Evolutionary conservation across 176 grass and related monocot genomes (phyloP).

Genomic region (Carex scoparia): DNA sequence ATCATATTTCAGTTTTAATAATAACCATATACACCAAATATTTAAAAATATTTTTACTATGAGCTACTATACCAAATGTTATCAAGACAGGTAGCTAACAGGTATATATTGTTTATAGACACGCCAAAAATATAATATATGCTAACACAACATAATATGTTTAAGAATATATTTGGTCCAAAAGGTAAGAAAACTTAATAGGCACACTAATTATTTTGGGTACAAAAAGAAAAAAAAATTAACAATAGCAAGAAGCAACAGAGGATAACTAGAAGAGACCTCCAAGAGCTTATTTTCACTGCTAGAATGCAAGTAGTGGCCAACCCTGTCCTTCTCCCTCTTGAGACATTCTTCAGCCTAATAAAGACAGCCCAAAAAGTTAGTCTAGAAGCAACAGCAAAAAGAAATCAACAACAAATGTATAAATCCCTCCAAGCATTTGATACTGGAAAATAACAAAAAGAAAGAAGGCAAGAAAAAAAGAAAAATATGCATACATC

Average conservation of each 20-base stretch:
- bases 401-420: not conserved
- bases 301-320: conserved; percentile 89
- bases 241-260: not conserved
- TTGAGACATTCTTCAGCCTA: conserved; percentile 93
- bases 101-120: not conserved
- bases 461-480: not conserved
- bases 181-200: not conserved
- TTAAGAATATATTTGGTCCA: not conserved
- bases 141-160: not conserved
- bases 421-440: too few relatives aligned
- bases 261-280: conserved; percentile 37
- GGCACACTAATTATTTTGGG: not conserved
- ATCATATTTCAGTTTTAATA: not conserved
- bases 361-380: conserved; percentile 20
- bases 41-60: not conserved
- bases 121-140: not conserved
- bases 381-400: conserved; percentile 9
- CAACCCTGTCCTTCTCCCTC: conserved; percentile 84
- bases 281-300: conserved; percentile 91
- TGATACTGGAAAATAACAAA: not conserved
- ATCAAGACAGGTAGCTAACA: not conserved
- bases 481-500: not conserved
- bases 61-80: not conserved
- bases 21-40: not conserved
- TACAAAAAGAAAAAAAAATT: not conserved